Base-by-base conservation (phyloP, 2,329 filamentous ascomycete species). In the Graphium sp. region DNA sequence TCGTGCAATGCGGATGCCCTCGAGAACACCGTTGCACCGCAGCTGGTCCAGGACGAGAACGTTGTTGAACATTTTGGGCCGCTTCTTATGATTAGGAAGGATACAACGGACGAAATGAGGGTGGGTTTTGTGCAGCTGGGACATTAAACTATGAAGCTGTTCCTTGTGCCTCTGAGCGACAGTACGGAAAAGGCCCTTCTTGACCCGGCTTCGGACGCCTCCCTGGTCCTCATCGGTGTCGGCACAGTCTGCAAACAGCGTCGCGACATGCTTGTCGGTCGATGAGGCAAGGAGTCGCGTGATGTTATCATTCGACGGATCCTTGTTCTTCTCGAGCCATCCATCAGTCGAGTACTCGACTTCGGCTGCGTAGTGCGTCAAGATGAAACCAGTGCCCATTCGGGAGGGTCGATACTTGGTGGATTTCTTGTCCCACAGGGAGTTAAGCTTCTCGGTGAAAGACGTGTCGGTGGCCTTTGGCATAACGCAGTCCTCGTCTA, bases 291-390 rank as follows among this genome's bases (percentile, higher is more conserved):
- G 66, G 6, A 98, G 64, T 14, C 83, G 72, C 0, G 91, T 98
- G 36, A 98, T 67, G 37, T 95, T 98, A 61, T 98, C 91, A 43
- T 95, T 95, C 25, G 98, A 53, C 2, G 89, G 91, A 44, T 98
- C 89, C 50, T 98, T 98, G 61, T 98, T 98, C 64, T 95, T 98
- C 51, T 95, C 87, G 19, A 98, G 58, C 89, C 89, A 98, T 33
- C 80, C 80, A 32, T 87, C 73, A 0, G 89, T 98, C 1, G 78
- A 84, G 49, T 98, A 98, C 50, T 98, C 91, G 3, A 98, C 89
- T 50, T 95, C 89, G 16, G 89, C 85, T 15, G 89, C 89, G 45
- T 98, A 98, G 47, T 98, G 89, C 0, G 89, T 98, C 13, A 98
- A 70, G 41, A 94, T 75, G 45, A 98, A 98, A 10, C 89, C 91